Evolutionary conservation across 2,329 filamentous ascomycete species (phyloP), one percentile per base, ranked within the genome.

Genomic region (Fusarium avenaceum): DNA sequence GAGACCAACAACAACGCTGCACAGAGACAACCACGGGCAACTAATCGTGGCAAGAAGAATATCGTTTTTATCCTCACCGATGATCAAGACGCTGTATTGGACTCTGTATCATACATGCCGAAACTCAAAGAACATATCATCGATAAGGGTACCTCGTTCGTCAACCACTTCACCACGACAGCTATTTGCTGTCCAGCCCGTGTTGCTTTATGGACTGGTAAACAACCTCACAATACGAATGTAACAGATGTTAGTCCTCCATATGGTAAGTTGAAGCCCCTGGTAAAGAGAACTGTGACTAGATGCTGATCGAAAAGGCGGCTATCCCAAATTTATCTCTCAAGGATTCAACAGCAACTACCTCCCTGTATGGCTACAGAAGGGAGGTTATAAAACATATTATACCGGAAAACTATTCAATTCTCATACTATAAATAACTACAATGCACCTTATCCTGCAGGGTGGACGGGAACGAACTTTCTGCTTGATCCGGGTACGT

Each of bases 361-460:
- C 63, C 82, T 93, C 0, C 90, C 90, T 0, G 75, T 92, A 0
- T 93, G 90, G 90, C 77, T 93, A n/a, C 88, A 92, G 67, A 76
- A 85, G 6, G 86, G 85, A 0, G 90, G 89, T 0, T 92, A 92
- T 73, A 86, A 87, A 67, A 92, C 90, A 0, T 92, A 91, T 72
- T 93, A 92, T 70, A 87, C 86, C 0, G 91, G 89, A n/a, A 93
- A 93, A 73, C 80, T 92, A 6, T 90, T 90, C 78, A 93, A 93
- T 67, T 81, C 84, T 0, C 89, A 92, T 51, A 86, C 80, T 0
- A 80, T 86, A 3, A 72, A 82, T 1, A 92, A 90, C 60, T 92
- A 91, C 73, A 79, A 90, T 72, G 79, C 81, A 6, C 85, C 89
- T 0, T 82, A 79, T 42, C 82, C 85, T 0, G 82, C 81, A 1